Evolutionary conservation across 179 eudicot genomes (phyloP).

Genomic region (Silene noctiflora): DNA sequence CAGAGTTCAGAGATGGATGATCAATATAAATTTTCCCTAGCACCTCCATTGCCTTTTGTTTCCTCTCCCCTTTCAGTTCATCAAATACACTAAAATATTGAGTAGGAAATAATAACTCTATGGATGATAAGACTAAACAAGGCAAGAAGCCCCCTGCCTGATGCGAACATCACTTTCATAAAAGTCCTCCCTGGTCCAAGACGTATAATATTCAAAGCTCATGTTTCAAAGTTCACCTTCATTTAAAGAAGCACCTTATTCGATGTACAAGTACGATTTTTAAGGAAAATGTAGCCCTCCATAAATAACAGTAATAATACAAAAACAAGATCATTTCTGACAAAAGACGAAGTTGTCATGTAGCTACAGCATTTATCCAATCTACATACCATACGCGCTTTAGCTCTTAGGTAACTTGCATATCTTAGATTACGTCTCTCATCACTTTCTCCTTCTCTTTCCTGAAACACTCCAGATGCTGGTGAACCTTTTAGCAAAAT

Average conservation of each 20-base stretch:
- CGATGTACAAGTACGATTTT: not conserved
- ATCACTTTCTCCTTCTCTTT: slow-evolving; percentile 63
- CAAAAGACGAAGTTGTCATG: not conserved
- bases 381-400: slow-evolving; percentile 53
- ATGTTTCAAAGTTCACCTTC: not conserved
- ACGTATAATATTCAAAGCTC: not conserved
- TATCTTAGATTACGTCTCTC: slow-evolving; percentile 58
- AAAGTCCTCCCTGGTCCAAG: not conserved
- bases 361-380: not conserved
- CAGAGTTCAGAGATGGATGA: not conserved
- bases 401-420: slow-evolving; percentile 37
- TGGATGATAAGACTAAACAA: not conserved
- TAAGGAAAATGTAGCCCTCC: not conserved
- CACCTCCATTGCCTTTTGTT: not conserved
- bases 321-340: not conserved
- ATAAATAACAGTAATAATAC: not conserved
- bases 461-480: slow-evolving; percentile 49
- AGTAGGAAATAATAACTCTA: not conserved
- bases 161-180: not conserved
- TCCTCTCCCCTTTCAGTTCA: not conserved
- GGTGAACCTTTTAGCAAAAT: slow-evolving; percentile 33
- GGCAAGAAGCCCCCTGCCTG: not conserved
- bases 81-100: not conserved
- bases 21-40: not conserved
- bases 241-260: not conserved